Evolutionary conservation across 345 rosid genomes (phyloP), one percentile per base, ranked within the genome.

Genomic region (Mercurialis annua): DNA sequence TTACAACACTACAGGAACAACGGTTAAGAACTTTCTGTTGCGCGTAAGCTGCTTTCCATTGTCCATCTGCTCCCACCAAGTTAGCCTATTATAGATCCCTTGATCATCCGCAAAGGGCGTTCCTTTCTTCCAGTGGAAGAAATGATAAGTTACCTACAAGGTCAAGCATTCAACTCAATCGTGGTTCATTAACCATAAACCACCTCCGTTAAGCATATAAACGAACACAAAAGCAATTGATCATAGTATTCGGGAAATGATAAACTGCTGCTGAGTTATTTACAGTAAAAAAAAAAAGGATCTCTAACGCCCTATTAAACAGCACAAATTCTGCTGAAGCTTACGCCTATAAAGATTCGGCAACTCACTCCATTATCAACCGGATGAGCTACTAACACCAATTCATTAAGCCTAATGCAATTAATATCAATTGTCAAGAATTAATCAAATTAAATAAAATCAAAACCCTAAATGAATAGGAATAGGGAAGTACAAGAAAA

Each of bases 1-100:
- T 87, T 84, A 91, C 99, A 91, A 85, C 80, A 94, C 96, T 54
- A 86, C 77, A 69, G 99, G 99, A 50, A 94, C 98, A 72, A 87
- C 91, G 2, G 96, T 91, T 33, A 91, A 82, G 76, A 94, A 94
- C 76, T 91, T 94, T 65, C 97, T 80, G 78, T 91, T 89, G 69
- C 92, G 92, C 7, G 99, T 91, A 58, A 94, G 97, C 77, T 94
- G 98, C 80, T 94, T 86, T 59, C 99, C 98, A 27, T 62, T 91
- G 75, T 94, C 99, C 42, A 94, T 83, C 81, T 94, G 99, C 72
- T 94, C 99, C 98, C 99, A 91, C 99, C 98, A 94, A 64, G 99
- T 94, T 76, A 94, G 74, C 60, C 85, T 51, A 69, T 94, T 94
- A 78, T 94, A 91, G 76, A 94, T 92, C n/a, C 99, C 98, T 71